phyloP scores from a whole-genome alignment of 495 filamentous ascomycete species.

The Annulohypoxylon moriforme region DNA sequence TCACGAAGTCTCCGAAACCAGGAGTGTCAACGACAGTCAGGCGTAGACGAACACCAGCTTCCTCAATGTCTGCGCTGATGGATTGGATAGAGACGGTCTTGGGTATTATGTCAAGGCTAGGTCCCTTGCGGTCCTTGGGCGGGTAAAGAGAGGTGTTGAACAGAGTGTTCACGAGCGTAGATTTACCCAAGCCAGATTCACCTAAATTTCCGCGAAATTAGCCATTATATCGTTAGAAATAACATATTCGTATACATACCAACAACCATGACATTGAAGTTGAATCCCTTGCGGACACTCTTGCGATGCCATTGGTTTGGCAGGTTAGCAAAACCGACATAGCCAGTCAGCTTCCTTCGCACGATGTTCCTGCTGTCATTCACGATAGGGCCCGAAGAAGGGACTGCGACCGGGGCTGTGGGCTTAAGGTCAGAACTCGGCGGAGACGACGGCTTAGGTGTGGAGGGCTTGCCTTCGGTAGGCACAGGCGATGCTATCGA shows the following conservation, averaged over 20 bases:
- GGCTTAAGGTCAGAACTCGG: conserved; percentile 82
- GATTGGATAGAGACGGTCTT: conserved; percentile 99
- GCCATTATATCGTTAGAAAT: conserved; percentile 18
- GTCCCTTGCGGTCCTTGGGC: conserved; percentile 95
- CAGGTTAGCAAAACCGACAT: conserved; percentile 98
- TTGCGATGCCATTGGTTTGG: conserved; percentile 99
- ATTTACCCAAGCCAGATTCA: conserved; percentile 99
- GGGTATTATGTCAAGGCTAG: conserved; percentile 96
- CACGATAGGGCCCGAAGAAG: conserved; percentile 54
- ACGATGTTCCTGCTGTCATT: conserved; percentile 97
- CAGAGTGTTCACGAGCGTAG: conserved; percentile 97
- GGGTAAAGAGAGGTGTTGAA: conserved; percentile 99
- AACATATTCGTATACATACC: conserved; percentile 66
- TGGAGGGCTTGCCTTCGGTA: conserved; percentile 60
- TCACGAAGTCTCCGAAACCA: conserved; percentile 98
- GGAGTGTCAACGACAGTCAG: conserved; percentile 98
- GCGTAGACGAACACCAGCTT: conserved; percentile 97
- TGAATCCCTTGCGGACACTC: conserved; percentile 99
- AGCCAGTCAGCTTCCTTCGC: conserved; percentile 96
- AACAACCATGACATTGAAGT: conserved; percentile 99
- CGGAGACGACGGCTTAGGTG: conserved; percentile 54
- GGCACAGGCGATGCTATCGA: conserved; percentile 71
- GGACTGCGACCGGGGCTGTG: conserved; percentile 67
- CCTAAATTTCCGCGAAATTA: conserved; percentile 62
- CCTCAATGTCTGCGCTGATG: conserved; percentile 98